Percentiles rank a stretch among this genome's conserved stretches.
Conservation (phyloP, 306 rosid genomes). For the Trichosanthes cucumerina region DNA sequence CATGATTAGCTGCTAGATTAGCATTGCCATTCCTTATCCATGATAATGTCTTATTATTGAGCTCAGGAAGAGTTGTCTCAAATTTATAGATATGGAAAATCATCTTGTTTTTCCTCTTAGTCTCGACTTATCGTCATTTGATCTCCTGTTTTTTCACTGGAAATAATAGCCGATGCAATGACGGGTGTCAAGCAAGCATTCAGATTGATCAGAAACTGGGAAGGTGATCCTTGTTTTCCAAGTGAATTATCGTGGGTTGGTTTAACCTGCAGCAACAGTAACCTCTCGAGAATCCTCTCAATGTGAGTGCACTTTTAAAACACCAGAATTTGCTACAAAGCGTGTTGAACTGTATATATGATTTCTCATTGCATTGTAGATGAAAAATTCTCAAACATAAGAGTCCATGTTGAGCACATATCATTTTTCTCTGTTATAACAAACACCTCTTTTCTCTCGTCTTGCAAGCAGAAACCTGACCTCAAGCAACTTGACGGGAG, state of each 20-base stretch:
- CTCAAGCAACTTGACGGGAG: slow-evolving; percentile 40
- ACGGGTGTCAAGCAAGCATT: slow-evolving; percentile 14
- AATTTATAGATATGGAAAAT: background rate
- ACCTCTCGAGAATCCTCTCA: slow-evolving; percentile 15
- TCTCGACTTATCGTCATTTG: background rate
- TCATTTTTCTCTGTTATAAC: background rate
- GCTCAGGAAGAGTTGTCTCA: background rate
- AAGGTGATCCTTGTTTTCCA: slow-evolving; percentile 33
- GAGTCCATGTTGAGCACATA: background rate
- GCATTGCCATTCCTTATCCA: background rate
- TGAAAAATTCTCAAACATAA: background rate
- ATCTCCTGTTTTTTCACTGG: background rate
- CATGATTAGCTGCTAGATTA: background rate
- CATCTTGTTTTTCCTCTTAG: background rate
- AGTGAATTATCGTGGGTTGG: slow-evolving; percentile 19
- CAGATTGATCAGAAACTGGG: slow-evolving; percentile 21
- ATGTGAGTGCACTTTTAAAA: slow-evolving; percentile 28
- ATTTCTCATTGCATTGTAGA: background rate
- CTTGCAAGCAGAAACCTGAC: slow-evolving; percentile 34
- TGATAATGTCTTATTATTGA: background rate
- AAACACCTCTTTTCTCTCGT: background rate
- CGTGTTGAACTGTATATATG: background rate
- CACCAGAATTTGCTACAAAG: background rate
- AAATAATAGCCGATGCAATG: slow-evolving; percentile 19
- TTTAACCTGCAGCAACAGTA: slow-evolving; percentile 11